Evolutionary conservation across 2,329 filamentous ascomycete genomes (phyloP).

Genomic region (Dothidotthia symphoricarpi): DNA sequence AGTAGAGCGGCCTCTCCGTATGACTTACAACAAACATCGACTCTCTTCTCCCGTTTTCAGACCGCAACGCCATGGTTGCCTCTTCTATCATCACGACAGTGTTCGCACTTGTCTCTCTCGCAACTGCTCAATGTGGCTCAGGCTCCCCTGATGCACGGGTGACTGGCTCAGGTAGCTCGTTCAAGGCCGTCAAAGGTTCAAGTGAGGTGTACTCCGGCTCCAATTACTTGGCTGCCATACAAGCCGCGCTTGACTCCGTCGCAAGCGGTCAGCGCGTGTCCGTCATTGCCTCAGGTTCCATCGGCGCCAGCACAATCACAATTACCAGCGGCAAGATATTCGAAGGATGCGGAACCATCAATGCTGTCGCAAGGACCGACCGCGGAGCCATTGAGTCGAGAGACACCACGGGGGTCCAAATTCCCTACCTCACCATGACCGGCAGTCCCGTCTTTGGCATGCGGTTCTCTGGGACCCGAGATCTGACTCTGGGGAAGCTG

Average conservation of each 20-base stretch:
- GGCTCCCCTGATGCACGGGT: constrained; percentile 50
- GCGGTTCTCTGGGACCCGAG: constrained; percentile 54
- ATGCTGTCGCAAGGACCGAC: constrained; percentile 45
- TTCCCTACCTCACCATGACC: constrained; percentile 58
- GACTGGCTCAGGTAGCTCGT: constrained; percentile 49
- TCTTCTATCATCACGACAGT: constrained; percentile 42
- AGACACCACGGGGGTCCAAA: constrained; percentile 50
- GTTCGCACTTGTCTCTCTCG: constrained; percentile 44
- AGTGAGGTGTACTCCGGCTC: constrained; percentile 53
- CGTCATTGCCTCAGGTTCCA: constrained; percentile 56
- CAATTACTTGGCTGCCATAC: constrained; percentile 56
- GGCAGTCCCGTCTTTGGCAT: constrained; percentile 59
- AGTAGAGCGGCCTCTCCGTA: too few relatives aligned
- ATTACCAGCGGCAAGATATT: constrained; percentile 57
- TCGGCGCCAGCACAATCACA: constrained; percentile 54
- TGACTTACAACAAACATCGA: too few relatives aligned
- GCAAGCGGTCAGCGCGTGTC: constrained; percentile 54
- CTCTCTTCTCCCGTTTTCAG: too few relatives aligned
- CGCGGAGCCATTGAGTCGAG: constrained; percentile 57
- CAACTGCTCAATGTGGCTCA: constrained; percentile 50
- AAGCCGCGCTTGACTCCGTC: constrained; percentile 55
- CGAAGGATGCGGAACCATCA: constrained; percentile 59
- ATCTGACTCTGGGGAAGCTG: constrained; percentile 53
- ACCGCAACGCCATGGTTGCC: constrained; percentile 33
- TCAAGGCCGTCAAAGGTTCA: constrained; percentile 48